These are phyloP conservation scores for Mycosphaerella arachidis DNA, from an alignment of 2,329 filamentous ascomycete genomes.

Conservation along the genomic window DNA sequence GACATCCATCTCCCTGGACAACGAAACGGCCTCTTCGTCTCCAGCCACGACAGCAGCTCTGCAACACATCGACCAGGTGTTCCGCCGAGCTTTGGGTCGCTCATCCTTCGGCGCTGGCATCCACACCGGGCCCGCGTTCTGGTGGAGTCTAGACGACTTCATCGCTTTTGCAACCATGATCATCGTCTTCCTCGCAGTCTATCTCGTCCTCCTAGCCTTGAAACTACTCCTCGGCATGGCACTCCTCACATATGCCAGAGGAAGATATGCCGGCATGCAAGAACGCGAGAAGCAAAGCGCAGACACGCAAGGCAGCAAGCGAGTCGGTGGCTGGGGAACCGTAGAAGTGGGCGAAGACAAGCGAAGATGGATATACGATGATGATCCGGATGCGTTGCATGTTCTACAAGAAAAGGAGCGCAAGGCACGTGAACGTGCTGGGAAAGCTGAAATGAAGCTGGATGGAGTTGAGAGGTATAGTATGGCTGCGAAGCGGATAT, in stretches of 20 bases:
- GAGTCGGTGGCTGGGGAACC: slow-evolving; percentile 76
- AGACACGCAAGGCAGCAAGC: slow-evolving; percentile 62
- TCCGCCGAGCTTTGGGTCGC: slow-evolving; percentile 71
- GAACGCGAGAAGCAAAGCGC: slow-evolving; percentile 50
- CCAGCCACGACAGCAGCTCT: slow-evolving; percentile 73
- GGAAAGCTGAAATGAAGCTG: slow-evolving; percentile 53
- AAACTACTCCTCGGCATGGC: slow-evolving; percentile 79
- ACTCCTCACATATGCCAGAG: slow-evolving; percentile 72
- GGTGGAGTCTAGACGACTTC: slow-evolving; percentile 60
- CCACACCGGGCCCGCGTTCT: slow-evolving; percentile 32
- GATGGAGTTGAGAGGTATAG: slow-evolving; percentile 74
- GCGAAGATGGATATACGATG: slow-evolving; percentile 77
- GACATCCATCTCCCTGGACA: slow-evolving; percentile 60
- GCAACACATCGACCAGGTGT: slow-evolving; percentile 71
- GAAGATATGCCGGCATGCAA: slow-evolving; percentile 78
- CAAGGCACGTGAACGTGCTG: slow-evolving; percentile 51
- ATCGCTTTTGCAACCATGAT: slow-evolving; percentile 78
- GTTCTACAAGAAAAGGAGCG: slow-evolving; percentile 58
- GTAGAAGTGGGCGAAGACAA: slow-evolving; percentile 88
- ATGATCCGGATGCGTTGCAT: slow-evolving; percentile 68
- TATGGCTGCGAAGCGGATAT: slow-evolving; percentile 96
- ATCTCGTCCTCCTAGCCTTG: slow-evolving; percentile 75
- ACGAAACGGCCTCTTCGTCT: slow-evolving; percentile 45
- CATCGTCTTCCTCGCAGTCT: slow-evolving; percentile 77
- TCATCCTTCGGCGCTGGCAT: slow-evolving; percentile 58